phyloP scores from a whole-genome alignment of 2,329 filamentous ascomycete genomes.

The Dothideomycetes sp. region DNA sequence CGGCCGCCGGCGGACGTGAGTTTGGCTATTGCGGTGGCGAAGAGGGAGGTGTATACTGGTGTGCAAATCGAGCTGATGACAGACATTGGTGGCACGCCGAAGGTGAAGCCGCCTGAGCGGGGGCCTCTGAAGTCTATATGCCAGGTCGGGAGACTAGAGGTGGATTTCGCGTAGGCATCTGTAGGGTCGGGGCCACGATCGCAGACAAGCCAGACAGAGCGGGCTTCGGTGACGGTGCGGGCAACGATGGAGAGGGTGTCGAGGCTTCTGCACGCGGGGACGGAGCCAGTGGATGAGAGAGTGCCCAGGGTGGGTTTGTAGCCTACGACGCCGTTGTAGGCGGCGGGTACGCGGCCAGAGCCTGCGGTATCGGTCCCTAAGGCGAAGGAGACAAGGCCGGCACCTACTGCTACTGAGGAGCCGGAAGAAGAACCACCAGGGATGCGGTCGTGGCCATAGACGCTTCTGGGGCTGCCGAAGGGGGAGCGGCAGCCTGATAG shows the following conservation, averaged over 20 bases:
- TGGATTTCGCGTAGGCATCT: slow-evolving; percentile 41
- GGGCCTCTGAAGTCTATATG: slow-evolving; percentile 21
- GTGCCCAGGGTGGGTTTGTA: slow-evolving; percentile 40
- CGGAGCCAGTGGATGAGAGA: slow-evolving; percentile 37
- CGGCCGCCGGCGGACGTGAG: slow-evolving; percentile 31
- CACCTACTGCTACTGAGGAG: slow-evolving; percentile 42
- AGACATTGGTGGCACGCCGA: slow-evolving; percentile 36
- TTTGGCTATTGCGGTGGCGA: slow-evolving; percentile 29
- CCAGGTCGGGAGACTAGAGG: slow-evolving; percentile 21
- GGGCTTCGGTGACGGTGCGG: slow-evolving; percentile 36
- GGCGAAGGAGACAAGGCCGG: slow-evolving; percentile 43
- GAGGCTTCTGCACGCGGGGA: slow-evolving; percentile 45
- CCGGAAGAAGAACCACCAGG: slow-evolving; percentile 48
- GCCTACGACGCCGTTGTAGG: slow-evolving; percentile 44
- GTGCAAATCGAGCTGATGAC: slow-evolving; percentile 34
- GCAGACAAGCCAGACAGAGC: slow-evolving; percentile 37
- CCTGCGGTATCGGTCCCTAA: slow-evolving; percentile 48
- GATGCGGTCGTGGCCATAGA: slow-evolving; percentile 39
- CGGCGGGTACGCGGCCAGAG: slow-evolving; percentile 41
- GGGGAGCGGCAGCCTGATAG: slow-evolving; percentile 48
- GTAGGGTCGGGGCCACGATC: slow-evolving; percentile 35
- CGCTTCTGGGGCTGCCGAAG: slow-evolving; percentile 44
- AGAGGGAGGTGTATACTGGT: slow-evolving; percentile 29
- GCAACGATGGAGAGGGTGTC: slow-evolving; percentile 48
- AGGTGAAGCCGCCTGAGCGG: slow-evolving; percentile 30